These are phyloP conservation scores for Amylocarpus encephaloides DNA, from an alignment of 2,329 filamentous ascomycete species.

Conservation along the genomic window DNA sequence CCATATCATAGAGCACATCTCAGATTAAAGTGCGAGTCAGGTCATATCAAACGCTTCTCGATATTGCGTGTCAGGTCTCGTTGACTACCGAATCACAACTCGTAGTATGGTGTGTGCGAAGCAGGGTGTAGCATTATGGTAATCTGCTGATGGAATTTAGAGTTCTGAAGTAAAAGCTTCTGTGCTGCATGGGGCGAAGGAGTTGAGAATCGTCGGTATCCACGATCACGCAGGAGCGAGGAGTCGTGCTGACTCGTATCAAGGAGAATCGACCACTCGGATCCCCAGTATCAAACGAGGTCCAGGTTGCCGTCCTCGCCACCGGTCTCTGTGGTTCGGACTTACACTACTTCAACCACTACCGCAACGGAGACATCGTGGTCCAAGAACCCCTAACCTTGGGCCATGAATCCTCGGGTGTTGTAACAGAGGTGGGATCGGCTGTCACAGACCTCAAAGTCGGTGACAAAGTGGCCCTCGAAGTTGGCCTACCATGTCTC, in stretches of 20 bases:
- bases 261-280: conserved; percentile 28
- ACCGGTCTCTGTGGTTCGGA: conserved; percentile 97
- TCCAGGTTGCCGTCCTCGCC: conserved; percentile 81
- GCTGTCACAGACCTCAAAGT: conserved; percentile 70
- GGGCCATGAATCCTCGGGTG: conserved; percentile 86
- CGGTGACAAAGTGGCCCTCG: conserved; percentile 87
- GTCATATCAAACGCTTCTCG: too few relatives aligned
- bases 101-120: too few relatives aligned
- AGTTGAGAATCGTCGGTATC: conserved; percentile 29
- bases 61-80: too few relatives aligned
- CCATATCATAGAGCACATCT: too few relatives aligned
- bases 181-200: conserved; percentile 30
- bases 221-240: too few relatives aligned
- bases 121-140: not conserved
- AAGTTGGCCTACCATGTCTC: conserved; percentile 89
- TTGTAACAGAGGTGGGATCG: conserved; percentile 72
- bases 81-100: too few relatives aligned
- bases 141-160: not conserved
- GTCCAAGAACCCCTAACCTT: conserved; percentile 83
- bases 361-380: conserved; percentile 93
- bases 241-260: too few relatives aligned
- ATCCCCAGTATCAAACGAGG: conserved; percentile 45
- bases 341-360: conserved; percentile 94
- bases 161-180: conserved; percentile 25
- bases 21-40: too few relatives aligned